Conservation (phyloP, 2,329 filamentous ascomycete genomes). For the Beauveria sp. region DNA sequence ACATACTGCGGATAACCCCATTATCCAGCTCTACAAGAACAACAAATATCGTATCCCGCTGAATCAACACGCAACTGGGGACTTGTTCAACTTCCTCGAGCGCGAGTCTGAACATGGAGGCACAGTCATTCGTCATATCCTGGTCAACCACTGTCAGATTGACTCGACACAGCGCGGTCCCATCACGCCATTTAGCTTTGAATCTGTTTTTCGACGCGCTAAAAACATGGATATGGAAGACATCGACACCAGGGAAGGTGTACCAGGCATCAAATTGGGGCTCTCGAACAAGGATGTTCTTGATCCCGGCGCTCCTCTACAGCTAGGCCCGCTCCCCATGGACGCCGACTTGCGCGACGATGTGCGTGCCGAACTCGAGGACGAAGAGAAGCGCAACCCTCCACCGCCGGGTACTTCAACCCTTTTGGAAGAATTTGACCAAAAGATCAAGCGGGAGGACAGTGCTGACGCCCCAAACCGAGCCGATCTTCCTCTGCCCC, state of each 20-base stretch:
- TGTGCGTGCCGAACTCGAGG: slow-evolving; percentile 76
- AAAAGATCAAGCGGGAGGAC: slow-evolving; percentile 82
- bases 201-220: slow-evolving; percentile 48
- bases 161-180: slow-evolving; percentile 53
- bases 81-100: slow-evolving; percentile 82
- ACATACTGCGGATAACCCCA: slow-evolving; percentile 68
- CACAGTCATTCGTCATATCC: slow-evolving; percentile 65
- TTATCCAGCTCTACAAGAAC: slow-evolving; percentile 72
- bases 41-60: slow-evolving; percentile 87
- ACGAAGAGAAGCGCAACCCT: slow-evolving; percentile 73
- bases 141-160: slow-evolving; percentile 53
- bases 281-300: slow-evolving; percentile 53
- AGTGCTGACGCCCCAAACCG: slow-evolving; percentile 74
- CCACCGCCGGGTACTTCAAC: slow-evolving; percentile 63
- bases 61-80: slow-evolving; percentile 76
- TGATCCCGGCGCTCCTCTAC: slow-evolving; percentile 51
- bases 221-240: slow-evolving; percentile 57
- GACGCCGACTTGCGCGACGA: slow-evolving; percentile 77
- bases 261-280: slow-evolving; percentile 55
- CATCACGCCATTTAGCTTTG: slow-evolving; percentile 56
- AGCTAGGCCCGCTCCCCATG: slow-evolving; percentile 75
- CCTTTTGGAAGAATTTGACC: slow-evolving; percentile 80
- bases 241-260: slow-evolving; percentile 55
- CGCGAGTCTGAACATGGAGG: slow-evolving; percentile 78
- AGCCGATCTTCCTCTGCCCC: slow-evolving; percentile 75